phyloP scores from a whole-genome alignment of 2,329 filamentous ascomycete species.

The Ophiostoma triangulosporum region DNA sequence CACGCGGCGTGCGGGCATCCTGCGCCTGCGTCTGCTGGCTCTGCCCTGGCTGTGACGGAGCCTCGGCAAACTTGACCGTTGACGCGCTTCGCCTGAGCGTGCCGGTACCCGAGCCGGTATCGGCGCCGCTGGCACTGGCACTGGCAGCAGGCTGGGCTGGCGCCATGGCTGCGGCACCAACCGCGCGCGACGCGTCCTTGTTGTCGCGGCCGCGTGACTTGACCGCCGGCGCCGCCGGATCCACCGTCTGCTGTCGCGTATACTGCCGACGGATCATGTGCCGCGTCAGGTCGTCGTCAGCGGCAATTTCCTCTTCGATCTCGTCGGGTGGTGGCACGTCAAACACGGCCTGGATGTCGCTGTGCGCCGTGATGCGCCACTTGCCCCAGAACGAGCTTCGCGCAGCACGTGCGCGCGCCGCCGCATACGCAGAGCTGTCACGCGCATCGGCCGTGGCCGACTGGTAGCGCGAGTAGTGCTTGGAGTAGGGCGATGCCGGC shows the following conservation, averaged over 20 bases:
- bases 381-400: conserved; percentile 48
- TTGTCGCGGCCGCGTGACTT: neutral
- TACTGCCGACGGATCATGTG: conserved; percentile 47
- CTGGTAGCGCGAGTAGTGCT: conserved; percentile 7
- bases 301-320: conserved; percentile 41
- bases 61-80: conserved; percentile 10
- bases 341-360: conserved; percentile 60
- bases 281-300: conserved; percentile 44
- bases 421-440: conserved; percentile 1
- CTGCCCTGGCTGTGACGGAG: neutral
- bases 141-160: conserved; percentile 5
- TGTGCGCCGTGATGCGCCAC: conserved; percentile 55
- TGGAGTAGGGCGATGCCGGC: conserved; percentile 24
- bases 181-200: neutral
- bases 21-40: neutral
- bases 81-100: conserved; percentile 1
- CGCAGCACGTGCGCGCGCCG: conserved; percentile 2
- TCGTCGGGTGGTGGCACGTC: conserved; percentile 54
- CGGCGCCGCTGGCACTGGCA: neutral
- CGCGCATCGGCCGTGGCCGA: neutral
- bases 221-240: conserved; percentile 5
- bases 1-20: neutral
- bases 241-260: conserved; percentile 29
- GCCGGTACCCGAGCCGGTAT: neutral
- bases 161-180: conserved; percentile 5